Conservation (phyloP, 208 protist species). For the Acanthamoeba royreba region DNA sequence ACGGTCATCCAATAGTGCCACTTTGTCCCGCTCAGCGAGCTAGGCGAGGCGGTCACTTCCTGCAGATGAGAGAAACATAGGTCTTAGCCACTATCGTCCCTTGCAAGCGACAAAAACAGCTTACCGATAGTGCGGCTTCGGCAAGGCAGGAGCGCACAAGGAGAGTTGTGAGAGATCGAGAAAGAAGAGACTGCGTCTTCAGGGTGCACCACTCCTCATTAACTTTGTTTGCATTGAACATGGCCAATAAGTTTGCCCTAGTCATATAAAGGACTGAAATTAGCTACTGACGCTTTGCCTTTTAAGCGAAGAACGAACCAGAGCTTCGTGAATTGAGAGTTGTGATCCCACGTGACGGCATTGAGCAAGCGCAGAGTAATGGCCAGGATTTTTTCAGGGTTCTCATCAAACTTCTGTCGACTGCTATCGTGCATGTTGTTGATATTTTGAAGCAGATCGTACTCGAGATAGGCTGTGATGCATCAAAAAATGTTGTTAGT, state of each 20-base stretch:
- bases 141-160: background rate
- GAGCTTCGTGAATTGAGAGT: slow-evolving; percentile 9
- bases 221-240: slow-evolving; percentile 9
- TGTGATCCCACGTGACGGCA: slow-evolving; percentile 10
- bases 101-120: no score
- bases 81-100: no score
- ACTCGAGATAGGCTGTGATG: background rate
- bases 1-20: background rate
- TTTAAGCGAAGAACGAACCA: background rate
- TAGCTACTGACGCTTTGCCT: background rate
- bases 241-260: slow-evolving; percentile 1
- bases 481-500: background rate
- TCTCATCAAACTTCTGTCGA: slow-evolving; percentile 7
- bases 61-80: no score
- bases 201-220: slow-evolving; percentile 40
- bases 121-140: background rate
- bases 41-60: background rate
- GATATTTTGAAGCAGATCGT: slow-evolving; percentile 26
- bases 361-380: slow-evolving; percentile 6
- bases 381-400: slow-evolving; percentile 16
- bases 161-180: background rate
- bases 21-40: background rate
- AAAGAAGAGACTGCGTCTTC: background rate
- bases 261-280: background rate
- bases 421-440: slow-evolving; percentile 37